These are phyloP conservation scores for Verticillium dahliae DNA, from an alignment of 2,329 filamentous ascomycete genomes.

Conservation along the genomic window DNA sequence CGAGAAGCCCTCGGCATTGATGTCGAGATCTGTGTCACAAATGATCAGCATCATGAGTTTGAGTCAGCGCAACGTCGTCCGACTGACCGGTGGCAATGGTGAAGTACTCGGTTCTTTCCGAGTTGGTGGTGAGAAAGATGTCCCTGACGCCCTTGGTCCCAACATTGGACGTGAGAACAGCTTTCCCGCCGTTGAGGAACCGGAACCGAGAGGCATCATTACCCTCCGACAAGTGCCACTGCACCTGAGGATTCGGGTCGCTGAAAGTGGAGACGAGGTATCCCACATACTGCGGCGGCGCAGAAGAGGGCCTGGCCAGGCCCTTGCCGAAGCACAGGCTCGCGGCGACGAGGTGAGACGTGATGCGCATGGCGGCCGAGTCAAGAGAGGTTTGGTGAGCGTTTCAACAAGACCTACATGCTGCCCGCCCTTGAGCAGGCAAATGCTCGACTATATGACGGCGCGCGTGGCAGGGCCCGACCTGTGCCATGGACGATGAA, in stretches of 20 bases:
- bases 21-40: slow-evolving; percentile 22
- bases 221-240: slow-evolving; percentile 25
- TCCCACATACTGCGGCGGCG: slow-evolving; percentile 19
- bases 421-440: neutral
- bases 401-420: neutral
- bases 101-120: slow-evolving; percentile 24
- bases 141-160: slow-evolving; percentile 27
- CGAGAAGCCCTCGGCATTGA: slow-evolving; percentile 23
- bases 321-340: neutral
- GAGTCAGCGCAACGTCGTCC: neutral
- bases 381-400: neutral
- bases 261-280: slow-evolving; percentile 29
- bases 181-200: slow-evolving; percentile 22
- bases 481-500: neutral
- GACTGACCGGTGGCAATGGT: slow-evolving; percentile 25
- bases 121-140: slow-evolving; percentile 25
- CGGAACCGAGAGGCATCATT: slow-evolving; percentile 22
- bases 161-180: slow-evolving; percentile 24
- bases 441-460: neutral
- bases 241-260: slow-evolving; percentile 22
- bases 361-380: neutral
- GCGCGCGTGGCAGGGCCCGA: neutral
- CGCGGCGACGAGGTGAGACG: neutral
- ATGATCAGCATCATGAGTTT: neutral
- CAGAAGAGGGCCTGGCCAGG: neutral